These are phyloP conservation scores for Hyphopichia burtonii DNA, from an alignment of 1,139 yeast genomes.

Conservation along the genomic window DNA sequence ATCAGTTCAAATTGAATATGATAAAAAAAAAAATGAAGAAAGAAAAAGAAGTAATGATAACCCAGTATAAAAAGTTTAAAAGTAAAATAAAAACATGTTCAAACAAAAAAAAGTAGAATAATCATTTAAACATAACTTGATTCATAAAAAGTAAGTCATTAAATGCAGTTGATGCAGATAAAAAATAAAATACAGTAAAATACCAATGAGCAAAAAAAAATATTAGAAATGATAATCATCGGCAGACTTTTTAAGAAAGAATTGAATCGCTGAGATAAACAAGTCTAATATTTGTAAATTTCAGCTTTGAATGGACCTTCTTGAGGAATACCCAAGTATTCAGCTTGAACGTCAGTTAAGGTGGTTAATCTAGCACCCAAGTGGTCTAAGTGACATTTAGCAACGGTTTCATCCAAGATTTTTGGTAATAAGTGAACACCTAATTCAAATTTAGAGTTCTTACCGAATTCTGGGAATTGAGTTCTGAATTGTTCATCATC, in stretches of 20 bases:
- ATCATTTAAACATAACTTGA: slow-evolving; percentile 11
- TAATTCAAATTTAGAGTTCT: slow-evolving; percentile 85
- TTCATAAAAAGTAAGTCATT: slow-evolving; percentile 22
- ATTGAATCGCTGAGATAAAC: not conserved
- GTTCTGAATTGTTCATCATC: slow-evolving; percentile 77
- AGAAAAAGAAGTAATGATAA: slow-evolving; percentile 1
- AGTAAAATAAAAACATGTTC: slow-evolving; percentile 10
- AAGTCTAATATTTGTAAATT: slow-evolving; percentile 88
- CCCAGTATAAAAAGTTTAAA: slow-evolving; percentile 1
- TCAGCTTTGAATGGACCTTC: slow-evolving; percentile 99
- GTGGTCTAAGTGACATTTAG: slow-evolving; percentile 95
- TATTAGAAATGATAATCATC: slow-evolving; percentile 9
- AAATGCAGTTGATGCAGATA: slow-evolving; percentile 53
- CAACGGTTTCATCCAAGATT: slow-evolving; percentile 98
- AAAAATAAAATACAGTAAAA: slow-evolving; percentile 18
- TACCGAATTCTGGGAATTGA: slow-evolving; percentile 84
- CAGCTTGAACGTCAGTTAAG: slow-evolving; percentile 82
- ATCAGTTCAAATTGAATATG: slow-evolving; percentile 11
- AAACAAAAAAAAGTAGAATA: slow-evolving; percentile 11
- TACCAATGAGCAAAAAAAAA: slow-evolving; percentile 9
- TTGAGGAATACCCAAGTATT: slow-evolving; percentile 88
- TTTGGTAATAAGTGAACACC: slow-evolving; percentile 98
- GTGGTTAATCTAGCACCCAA: slow-evolving; percentile 87
- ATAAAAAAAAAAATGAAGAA: slow-evolving; percentile 11
- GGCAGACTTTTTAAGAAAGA: slow-evolving; percentile 10